phyloP scores from a whole-genome alignment of 306 rosid genomes.

The Leucaena leucocephala region DNA sequence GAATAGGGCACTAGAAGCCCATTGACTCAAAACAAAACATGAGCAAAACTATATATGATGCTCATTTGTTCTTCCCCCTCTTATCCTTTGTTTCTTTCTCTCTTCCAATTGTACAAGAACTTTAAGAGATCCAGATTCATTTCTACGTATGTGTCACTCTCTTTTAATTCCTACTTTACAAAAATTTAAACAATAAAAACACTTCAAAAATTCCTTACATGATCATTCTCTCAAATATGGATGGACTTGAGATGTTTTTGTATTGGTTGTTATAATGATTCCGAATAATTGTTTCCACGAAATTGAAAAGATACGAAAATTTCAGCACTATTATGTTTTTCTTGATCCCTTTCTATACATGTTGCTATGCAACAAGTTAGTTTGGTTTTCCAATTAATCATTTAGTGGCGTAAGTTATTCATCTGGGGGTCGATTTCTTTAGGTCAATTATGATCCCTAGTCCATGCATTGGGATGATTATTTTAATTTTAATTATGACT shows the following conservation, averaged over 20 bases:
- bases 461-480: conserved; percentile 25
- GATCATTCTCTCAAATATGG: not conserved
- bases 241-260: not conserved
- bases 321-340: not conserved
- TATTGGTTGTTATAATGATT: conserved; percentile 19
- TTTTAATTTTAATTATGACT: conserved; percentile 28
- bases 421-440: conserved; percentile 20
- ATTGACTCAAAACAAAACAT: not conserved
- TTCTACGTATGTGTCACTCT: not conserved
- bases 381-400: not conserved
- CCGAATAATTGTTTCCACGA: conserved; percentile 4
- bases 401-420: conserved; percentile 8
- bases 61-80: not conserved
- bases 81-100: not conserved
- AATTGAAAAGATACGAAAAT: not conserved
- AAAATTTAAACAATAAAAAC: not conserved
- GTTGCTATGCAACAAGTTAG: not conserved
- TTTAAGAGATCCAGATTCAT: not conserved
- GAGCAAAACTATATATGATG: not conserved
- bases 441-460: conserved; percentile 4
- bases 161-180: not conserved
- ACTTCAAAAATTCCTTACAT: not conserved
- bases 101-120: not conserved
- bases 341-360: not conserved
- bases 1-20: too few relatives aligned